These are phyloP conservation scores for Fomitopsis schrenkii DNA, from an alignment of 1,284 basidiomycete species.

Conservation along the genomic window DNA sequence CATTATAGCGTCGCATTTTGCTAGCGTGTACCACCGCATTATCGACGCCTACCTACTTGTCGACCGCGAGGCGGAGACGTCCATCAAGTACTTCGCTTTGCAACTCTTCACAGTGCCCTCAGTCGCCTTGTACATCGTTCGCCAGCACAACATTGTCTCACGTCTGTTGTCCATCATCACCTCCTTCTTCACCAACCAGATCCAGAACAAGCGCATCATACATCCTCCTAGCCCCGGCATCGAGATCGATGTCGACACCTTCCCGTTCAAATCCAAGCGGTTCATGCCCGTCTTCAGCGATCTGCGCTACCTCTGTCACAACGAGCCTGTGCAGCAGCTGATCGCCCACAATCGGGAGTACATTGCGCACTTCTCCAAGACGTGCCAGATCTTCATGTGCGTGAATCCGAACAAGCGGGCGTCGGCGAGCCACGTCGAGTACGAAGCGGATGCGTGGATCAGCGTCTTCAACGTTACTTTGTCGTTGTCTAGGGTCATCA, in stretches of 20 bases:
- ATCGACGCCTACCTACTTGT: slow-evolving; percentile 89
- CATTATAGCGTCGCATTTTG: slow-evolving; percentile 72
- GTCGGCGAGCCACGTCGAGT: slow-evolving; percentile 81
- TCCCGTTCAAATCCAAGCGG: slow-evolving; percentile 89
- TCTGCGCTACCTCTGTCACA: slow-evolving; percentile 75
- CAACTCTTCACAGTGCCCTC: slow-evolving; percentile 90
- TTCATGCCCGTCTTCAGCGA: slow-evolving; percentile 90
- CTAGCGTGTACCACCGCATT: slow-evolving; percentile 80
- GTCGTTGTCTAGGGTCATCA: slow-evolving; percentile 83
- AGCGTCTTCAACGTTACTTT: slow-evolving; percentile 91
- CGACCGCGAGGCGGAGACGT: slow-evolving; percentile 90
- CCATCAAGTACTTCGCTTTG: slow-evolving; percentile 88
- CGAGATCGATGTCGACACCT: slow-evolving; percentile 73
- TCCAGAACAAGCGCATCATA: slow-evolving; percentile 60
- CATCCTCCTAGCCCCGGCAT: slow-evolving; percentile 42
- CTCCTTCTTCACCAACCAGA: slow-evolving; percentile 87
- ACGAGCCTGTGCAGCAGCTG: slow-evolving; percentile 70
- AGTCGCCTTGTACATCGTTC: slow-evolving; percentile 74
- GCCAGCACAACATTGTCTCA: slow-evolving; percentile 71
- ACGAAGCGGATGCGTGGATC: slow-evolving; percentile 93
- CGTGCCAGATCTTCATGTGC: slow-evolving; percentile 86
- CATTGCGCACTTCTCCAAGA: slow-evolving; percentile 55
- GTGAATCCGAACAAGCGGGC: slow-evolving; percentile 89
- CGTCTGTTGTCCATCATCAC: slow-evolving; percentile 79
- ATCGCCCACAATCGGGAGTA: slow-evolving; percentile 64